Percentiles rank a stretch among this genome's conserved stretches.
Conservation (phyloP, 1,284 basidiomycete genomes). For the Kwoniella shivajii region DNA sequence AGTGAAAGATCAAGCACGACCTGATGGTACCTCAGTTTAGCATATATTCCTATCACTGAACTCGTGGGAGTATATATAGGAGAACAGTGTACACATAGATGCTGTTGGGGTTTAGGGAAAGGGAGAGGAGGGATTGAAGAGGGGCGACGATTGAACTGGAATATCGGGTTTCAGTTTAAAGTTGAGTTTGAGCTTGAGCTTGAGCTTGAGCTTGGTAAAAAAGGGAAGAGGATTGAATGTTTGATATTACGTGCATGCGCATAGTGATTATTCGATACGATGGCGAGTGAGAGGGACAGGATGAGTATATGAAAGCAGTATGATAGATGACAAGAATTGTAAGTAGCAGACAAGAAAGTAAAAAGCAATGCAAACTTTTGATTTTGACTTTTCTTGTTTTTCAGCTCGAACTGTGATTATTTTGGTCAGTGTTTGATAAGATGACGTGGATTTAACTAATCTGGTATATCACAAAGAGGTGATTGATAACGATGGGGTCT, state of each 20-base stretch:
- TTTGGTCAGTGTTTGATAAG: not conserved
- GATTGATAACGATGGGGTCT: no score
- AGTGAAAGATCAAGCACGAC: conserved; percentile 29
- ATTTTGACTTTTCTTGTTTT: no score
- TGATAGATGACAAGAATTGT: not conserved
- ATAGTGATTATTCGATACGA: no score
- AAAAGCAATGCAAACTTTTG: no score
- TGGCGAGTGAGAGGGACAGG: not conserved
- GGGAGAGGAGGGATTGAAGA: not conserved
- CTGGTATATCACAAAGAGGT: not conserved
- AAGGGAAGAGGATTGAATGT: no score
- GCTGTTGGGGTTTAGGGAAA: conserved; percentile 12
- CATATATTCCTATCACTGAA: conserved; percentile 50
- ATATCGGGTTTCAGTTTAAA: no score
- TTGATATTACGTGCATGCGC: no score
- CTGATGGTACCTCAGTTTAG: conserved; percentile 44
- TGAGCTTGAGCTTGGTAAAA: no score
- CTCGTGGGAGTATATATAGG: conserved; percentile 31
- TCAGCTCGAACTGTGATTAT: not conserved
- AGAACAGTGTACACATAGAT: conserved; percentile 51
- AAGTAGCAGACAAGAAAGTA: no score
- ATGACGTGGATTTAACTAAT: not conserved
- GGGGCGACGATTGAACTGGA: no score
- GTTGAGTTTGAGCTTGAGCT: no score
- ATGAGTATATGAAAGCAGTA: not conserved